These are phyloP conservation scores for Aleurites moluccanus DNA, from an alignment of 441 rosid species.

Conservation along the genomic window DNA sequence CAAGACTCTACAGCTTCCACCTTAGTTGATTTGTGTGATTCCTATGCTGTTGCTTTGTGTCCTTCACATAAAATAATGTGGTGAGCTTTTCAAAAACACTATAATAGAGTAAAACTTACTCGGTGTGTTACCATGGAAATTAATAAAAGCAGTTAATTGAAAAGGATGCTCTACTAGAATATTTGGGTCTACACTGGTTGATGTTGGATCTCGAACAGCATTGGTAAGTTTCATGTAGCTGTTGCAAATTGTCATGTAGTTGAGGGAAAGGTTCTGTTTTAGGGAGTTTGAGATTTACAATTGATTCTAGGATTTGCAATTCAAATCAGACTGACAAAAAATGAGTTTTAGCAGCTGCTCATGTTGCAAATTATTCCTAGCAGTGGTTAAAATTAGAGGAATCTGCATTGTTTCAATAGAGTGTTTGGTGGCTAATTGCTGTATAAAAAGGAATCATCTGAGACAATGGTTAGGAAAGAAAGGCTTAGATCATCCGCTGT, in stretches of 20 bases:
- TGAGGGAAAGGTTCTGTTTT: not conserved
- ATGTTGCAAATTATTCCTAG: too few relatives aligned
- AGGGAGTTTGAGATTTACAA: not conserved
- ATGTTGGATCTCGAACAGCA: not conserved
- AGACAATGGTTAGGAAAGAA: too few relatives aligned
- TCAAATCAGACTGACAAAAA: not conserved
- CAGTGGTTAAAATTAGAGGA: too few relatives aligned
- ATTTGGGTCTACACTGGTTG: not conserved
- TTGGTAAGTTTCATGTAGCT: conserved; percentile 2
- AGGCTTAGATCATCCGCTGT: too few relatives aligned
- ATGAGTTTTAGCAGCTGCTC: too few relatives aligned
- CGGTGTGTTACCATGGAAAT: conserved; percentile 1
- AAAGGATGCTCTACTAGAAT: not conserved
- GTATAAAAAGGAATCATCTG: too few relatives aligned
- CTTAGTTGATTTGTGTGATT: not conserved
- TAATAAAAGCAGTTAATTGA: not conserved
- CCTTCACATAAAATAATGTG: not conserved
- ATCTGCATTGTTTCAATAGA: too few relatives aligned
- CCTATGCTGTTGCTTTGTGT: not conserved
- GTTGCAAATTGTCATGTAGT: conserved; percentile 1
- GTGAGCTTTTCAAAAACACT: not conserved
- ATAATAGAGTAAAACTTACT: not conserved
- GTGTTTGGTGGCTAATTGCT: too few relatives aligned
- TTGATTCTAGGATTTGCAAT: not conserved
- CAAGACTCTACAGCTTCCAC: not conserved